Base-by-base conservation (phyloP, 176 grass and related monocot genomes). In the Triticum timopheevii region DNA sequence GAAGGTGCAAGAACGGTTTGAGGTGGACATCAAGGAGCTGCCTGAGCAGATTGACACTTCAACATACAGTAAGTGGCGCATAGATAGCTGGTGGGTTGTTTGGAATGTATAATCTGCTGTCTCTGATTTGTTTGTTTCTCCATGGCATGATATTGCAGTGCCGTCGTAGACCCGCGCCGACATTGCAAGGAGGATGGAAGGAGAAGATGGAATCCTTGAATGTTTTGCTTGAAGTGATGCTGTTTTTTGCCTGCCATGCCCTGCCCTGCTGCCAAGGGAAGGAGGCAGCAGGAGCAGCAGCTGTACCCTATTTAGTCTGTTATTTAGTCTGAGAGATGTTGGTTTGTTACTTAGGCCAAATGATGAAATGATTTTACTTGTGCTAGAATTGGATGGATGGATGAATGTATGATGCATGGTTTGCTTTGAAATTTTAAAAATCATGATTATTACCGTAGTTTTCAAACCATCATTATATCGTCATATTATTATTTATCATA, bases 1-100 rank as follows among this genome's bases (percentile, higher is more conserved):
- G 6, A 68, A 98, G 97, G 94, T 99, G 44, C 97, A 99, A 93
- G 97, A 99, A 85, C 96, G 97, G 92, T 99, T 99, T 36, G 94
- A 99, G 85, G 97, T 99, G 0, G 97, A 99, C 85, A 99, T 99
- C 54, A 99, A 99, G 78, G 94, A 99, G 73, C 87, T 99, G 67
- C 97, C 97, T 13, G 97, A 99, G 78, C 94, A 99, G 82, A 99
- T 99, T 8, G 97, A 96, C 68, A 99, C 94, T 45, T 96, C 97
- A 40, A 99, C 97, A 40, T 99, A 99, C 77, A 99, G 97, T 99
- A 94, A 96, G 97, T 91, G 16, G 7, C 13, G 63, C 54, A 58
- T 19, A 44, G 10, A 44, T 44, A 58, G 56, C 20, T 59, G 56
- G 56, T 59, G 4, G 5, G 19, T 59, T 59, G 56, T 59, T 59